Percentiles rank a stretch among this genome's conserved stretches.
Conservation (phyloP, 1,284 basidiomycete genomes). For the Rhodotorula sp. region DNA sequence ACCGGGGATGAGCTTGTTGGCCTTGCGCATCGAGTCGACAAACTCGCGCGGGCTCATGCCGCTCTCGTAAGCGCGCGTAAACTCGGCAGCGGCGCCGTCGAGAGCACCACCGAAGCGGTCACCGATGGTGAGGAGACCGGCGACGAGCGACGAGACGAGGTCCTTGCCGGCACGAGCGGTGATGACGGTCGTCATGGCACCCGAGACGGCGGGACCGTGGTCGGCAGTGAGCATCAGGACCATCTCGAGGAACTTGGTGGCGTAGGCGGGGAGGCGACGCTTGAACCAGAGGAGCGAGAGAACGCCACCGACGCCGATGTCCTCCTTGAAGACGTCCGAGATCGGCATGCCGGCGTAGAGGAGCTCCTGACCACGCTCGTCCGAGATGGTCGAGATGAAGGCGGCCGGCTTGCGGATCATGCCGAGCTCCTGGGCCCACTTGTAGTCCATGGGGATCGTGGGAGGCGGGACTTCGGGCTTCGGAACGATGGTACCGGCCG, state of each 20-base stretch:
- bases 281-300: slow-evolving; percentile 98
- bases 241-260: slow-evolving; percentile 98
- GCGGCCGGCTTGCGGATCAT: slow-evolving; percentile 98
- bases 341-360: slow-evolving; percentile 99
- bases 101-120: slow-evolving; percentile 99
- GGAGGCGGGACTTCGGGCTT: slow-evolving; percentile 83
- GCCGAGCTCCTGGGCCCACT: slow-evolving; percentile 96
- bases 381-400: slow-evolving; percentile 95
- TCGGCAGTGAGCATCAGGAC: slow-evolving; percentile 98
- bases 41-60: slow-evolving; percentile 96
- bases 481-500: slow-evolving; percentile 66
- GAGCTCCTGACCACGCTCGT: slow-evolving; percentile 97
- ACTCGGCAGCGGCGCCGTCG: slow-evolving; percentile 94
- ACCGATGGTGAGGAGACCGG: slow-evolving; percentile 95
- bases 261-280: slow-evolving; percentile 74
- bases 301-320: slow-evolving; percentile 95
- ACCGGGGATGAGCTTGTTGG: slow-evolving; percentile 96
- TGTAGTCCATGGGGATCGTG: slow-evolving; percentile 99
- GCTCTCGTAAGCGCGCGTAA: slow-evolving; percentile 83
- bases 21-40: slow-evolving; percentile 91
- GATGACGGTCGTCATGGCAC: slow-evolving; percentile 99
- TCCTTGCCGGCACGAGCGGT: slow-evolving; percentile 98
- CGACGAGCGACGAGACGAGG: slow-evolving; percentile 91
- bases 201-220: slow-evolving; percentile 63
- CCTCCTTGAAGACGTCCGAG: slow-evolving; percentile 96